Evolutionary conservation across 1,284 basidiomycete genomes (phyloP).

Genomic region (Pyrrhoderma lamaoense): DNA sequence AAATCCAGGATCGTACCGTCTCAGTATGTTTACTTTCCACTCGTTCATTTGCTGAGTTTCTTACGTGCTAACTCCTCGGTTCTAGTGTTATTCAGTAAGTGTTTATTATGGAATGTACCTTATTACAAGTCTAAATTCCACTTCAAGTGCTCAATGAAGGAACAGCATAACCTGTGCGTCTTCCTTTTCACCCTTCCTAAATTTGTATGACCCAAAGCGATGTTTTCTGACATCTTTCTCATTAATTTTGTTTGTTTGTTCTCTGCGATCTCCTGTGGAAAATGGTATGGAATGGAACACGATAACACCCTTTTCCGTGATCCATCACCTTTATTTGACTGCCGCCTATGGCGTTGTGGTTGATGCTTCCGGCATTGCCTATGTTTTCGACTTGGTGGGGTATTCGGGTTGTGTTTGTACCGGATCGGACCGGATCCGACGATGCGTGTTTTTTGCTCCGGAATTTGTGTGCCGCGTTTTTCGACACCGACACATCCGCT

Average conservation of each 20-base stretch:
- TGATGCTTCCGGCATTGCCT: too few relatives aligned
- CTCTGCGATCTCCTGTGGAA: neutral
- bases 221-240: neutral
- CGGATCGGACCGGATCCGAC: slow-evolving; percentile 8
- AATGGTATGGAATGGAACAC: neutral
- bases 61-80: slow-evolving; percentile 6
- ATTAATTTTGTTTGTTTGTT: neutral
- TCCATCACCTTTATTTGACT: neutral
- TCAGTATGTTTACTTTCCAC: slow-evolving; percentile 53
- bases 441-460: neutral
- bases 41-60: slow-evolving; percentile 5
- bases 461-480: neutral
- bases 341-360: neutral
- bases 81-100: slow-evolving; percentile 74
- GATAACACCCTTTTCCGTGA: neutral
- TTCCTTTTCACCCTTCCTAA: slow-evolving; percentile 4
- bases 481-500: neutral
- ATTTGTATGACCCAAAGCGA: neutral
- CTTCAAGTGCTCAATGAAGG: slow-evolving; percentile 84
- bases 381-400: too few relatives aligned
- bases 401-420: neutral
- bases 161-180: slow-evolving; percentile 81
- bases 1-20: slow-evolving; percentile 77
- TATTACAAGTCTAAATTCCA: slow-evolving; percentile 12
- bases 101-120: slow-evolving; percentile 18